Percentiles rank a stretch among this genome's conserved stretches.
Evolutionary conservation across 1,284 basidiomycete species (phyloP).

Genomic region (Stereum hirsutum): DNA sequence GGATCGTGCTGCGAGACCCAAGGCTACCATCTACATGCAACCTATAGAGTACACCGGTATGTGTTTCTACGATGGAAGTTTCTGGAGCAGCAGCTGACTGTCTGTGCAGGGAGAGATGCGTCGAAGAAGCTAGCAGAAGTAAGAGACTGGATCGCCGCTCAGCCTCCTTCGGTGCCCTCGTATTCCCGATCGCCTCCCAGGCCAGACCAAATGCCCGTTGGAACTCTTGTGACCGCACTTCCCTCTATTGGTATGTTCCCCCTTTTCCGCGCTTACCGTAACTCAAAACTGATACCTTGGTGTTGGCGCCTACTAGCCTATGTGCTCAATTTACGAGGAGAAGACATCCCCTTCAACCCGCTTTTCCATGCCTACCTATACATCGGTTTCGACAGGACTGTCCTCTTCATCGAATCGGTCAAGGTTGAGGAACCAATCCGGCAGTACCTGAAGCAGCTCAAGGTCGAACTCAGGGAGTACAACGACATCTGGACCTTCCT

Average conservation of each 20-base stretch:
- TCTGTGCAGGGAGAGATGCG: slow-evolving; percentile 37
- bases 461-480: slow-evolving; percentile 57
- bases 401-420: slow-evolving; percentile 61
- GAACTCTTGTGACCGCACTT: slow-evolving; percentile 54
- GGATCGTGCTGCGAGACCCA: slow-evolving; percentile 60
- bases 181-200: slow-evolving; percentile 54
- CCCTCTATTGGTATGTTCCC: slow-evolving; percentile 47
- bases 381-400: slow-evolving; percentile 47
- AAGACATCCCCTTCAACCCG: slow-evolving; percentile 83
- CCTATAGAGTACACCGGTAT: slow-evolving; percentile 65
- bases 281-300: slow-evolving; percentile 1
- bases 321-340: slow-evolving; percentile 76
- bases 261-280: slow-evolving; percentile 6
- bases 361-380: slow-evolving; percentile 83
- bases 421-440: slow-evolving; percentile 49
- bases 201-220: slow-evolving; percentile 54
- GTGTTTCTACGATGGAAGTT: slow-evolving; percentile 5
- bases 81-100: neutral
- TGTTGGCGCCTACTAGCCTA: slow-evolving; percentile 41
- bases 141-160: slow-evolving; percentile 51
- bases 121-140: slow-evolving; percentile 47
- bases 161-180: slow-evolving; percentile 49
- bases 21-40: slow-evolving; percentile 68
- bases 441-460: slow-evolving; percentile 50
- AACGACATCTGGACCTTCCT: slow-evolving; percentile 80